These are phyloP conservation scores for Aspergillus costaricaensis DNA, from an alignment of 2,329 filamentous ascomycete genomes.

Conservation along the genomic window DNA sequence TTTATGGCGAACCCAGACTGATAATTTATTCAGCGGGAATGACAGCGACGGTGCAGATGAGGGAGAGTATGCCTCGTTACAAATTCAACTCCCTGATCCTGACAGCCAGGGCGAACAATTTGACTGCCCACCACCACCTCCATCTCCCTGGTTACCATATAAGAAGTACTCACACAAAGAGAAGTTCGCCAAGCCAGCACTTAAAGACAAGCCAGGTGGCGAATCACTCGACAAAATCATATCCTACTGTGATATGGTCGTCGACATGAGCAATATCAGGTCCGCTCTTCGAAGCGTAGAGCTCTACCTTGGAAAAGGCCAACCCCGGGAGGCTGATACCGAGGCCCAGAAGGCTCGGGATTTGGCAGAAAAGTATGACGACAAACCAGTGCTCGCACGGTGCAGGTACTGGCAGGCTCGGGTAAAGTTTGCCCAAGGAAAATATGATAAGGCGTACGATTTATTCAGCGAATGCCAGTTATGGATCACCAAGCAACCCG, in stretches of 20 bases:
- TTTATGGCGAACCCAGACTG: no score
- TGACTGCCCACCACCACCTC: no score
- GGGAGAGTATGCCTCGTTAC: no score
- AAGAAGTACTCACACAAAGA: no score
- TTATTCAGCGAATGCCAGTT: neutral
- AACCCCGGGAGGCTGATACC: conserved; percentile 10
- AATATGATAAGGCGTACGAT: conserved; percentile 15
- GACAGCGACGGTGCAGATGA: neutral
- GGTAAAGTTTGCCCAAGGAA: conserved; percentile 22
- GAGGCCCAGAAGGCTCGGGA: conserved; percentile 10
- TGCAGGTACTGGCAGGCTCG: conserved; percentile 33
- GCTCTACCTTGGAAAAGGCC: neutral
- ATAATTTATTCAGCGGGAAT: neutral
- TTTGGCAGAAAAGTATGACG: conserved; percentile 4
- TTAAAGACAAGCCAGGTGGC: no score
- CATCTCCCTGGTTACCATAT: no score
- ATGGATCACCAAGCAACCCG: neutral
- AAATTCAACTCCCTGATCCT: no score
- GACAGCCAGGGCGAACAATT: no score
- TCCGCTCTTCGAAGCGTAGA: neutral
- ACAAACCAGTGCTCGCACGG: conserved; percentile 14
- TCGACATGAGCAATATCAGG: conserved; percentile 4
- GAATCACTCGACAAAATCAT: neutral
- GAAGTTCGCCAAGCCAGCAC: no score
- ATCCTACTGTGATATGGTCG: neutral